A percentile compares a stretch with the other conserved stretches of the same genome.
Conservation (phyloP, 1,284 basidiomycete species). For the Mrakiaceae sp. region DNA sequence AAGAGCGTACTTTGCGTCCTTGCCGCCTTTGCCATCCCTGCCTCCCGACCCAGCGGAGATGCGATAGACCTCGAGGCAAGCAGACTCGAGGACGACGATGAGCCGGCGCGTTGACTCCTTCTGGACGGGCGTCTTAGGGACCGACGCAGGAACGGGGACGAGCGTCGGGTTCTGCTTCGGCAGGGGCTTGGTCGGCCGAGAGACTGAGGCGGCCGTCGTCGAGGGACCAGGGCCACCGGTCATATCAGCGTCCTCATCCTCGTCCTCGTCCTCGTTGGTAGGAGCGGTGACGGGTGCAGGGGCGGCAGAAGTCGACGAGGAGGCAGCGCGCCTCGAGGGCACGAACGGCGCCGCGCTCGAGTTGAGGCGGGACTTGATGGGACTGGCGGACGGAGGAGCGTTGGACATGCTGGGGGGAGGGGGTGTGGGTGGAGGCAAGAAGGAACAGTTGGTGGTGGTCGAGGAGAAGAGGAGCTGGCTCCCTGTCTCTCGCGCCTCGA, state of each 20-base stretch:
- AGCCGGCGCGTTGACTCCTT: conserved; percentile 57
- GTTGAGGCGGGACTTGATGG: conserved; percentile 10
- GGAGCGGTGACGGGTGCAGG: not conserved
- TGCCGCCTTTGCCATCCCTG: conserved; percentile 37
- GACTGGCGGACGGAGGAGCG: not conserved
- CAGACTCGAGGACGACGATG: conserved; percentile 84
- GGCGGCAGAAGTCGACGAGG: not conserved
- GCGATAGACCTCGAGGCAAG: conserved; percentile 91
- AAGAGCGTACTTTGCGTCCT: conserved; percentile 89
- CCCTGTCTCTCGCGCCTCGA: too few relatives aligned
- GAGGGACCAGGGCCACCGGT: not conserved
- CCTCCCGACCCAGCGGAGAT: conserved; percentile 49
- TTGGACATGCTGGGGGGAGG: not conserved
- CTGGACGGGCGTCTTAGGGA: conserved; percentile 49
- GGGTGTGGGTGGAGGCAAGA: not conserved
- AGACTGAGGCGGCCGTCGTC: not conserved
- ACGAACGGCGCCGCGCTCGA: conserved; percentile 12
- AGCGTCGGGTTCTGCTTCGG: conserved; percentile 52
- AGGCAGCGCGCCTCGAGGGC: not conserved
- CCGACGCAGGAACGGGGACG: conserved; percentile 66
- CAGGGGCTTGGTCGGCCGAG: conserved; percentile 29
- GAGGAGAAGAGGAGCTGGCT: too few relatives aligned
- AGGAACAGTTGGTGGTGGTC: too few relatives aligned
- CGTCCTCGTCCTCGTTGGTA: not conserved
- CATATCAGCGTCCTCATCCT: not conserved